Evolutionary conservation across 345 rosid species (phyloP), one percentile per base, ranked within the genome.

Genomic region (Lagerstroemia speciosa): DNA sequence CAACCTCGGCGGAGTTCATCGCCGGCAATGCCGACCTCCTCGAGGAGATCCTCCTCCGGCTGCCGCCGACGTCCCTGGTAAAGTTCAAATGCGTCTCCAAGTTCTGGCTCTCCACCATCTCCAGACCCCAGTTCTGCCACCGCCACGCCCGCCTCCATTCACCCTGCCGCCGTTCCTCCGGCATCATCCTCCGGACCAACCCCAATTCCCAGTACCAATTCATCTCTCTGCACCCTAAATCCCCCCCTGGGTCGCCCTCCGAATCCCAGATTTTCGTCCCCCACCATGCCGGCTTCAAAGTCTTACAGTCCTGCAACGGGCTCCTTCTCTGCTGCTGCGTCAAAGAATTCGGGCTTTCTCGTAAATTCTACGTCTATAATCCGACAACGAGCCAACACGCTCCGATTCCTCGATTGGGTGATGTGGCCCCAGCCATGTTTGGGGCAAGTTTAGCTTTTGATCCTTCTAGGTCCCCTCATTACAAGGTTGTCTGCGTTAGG

Each of bases 221-320:
- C 48, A 62, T 71, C 55, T 33, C 78, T 12, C 64, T 78, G n/a
- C 22, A 60, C 66, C 14, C 37, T 17, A 27, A 38, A 61, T 40
- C 66, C 32, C 55, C 33, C 11, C 36, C 71, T 3, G 33, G 34
- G 6, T n/a, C 69, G 32, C 58, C 68, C 27, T 68, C 69, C 61
- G 10, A 20, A 16, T 38, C 46, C 41, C 77, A 68, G 31, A 64
- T 68, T 76, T 76, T 68, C 70, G 50, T 65, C 33, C 27, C 38
- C 55, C 78, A 78, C 55, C 77, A 71, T 5, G 63, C 78, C 16
- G 75, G 73, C 17, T 52, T 70, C 41, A 77, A 77, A 62, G 69
- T 75, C 62, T 17, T 76, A 46, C 81, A 81, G 62, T 81, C 84
- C 36, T 78, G 74, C 68, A 78, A 76, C 41, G 84, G 80, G 32